Conservation (phyloP, 1,284 basidiomycete species). For the Moesziomyces globuligerus region DNA sequence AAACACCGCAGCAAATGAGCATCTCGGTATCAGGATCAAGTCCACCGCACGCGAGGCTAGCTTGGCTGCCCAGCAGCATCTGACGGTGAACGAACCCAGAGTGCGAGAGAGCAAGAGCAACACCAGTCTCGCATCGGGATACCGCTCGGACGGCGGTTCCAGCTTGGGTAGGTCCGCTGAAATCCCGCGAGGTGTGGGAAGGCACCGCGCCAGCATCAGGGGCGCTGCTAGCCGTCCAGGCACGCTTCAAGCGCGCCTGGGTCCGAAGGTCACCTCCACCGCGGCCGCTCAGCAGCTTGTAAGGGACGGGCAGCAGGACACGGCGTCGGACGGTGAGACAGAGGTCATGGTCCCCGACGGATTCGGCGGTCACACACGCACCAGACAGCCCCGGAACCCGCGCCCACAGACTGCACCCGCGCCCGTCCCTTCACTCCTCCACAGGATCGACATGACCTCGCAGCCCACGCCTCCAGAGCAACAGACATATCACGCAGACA, state of each 20-base stretch:
- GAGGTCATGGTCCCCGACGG: slow-evolving; percentile 53
- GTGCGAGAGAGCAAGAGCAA: slow-evolving; percentile 41
- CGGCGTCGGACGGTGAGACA: slow-evolving; percentile 29
- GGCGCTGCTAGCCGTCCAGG: slow-evolving; percentile 25
- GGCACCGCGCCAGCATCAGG: slow-evolving; percentile 21
- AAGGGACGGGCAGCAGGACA: neutral
- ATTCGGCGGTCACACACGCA: slow-evolving; percentile 50
- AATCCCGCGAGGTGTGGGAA: slow-evolving; percentile 39
- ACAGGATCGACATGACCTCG: slow-evolving; percentile 19
- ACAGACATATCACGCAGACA: neutral
- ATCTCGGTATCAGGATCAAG: neutral
- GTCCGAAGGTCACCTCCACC: slow-evolving; percentile 12
- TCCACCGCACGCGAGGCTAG: neutral
- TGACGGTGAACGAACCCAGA: neutral
- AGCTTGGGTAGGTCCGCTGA: slow-evolving; percentile 50
- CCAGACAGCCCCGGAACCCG: slow-evolving; percentile 20
- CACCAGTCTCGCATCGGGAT: slow-evolving; percentile 27
- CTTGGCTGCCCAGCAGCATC: slow-evolving; percentile 6
- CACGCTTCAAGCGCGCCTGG: slow-evolving; percentile 18
- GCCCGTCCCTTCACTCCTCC: slow-evolving; percentile 13
- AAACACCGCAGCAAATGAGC: no score
- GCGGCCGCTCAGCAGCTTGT: neutral
- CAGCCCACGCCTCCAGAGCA: neutral
- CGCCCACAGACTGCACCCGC: neutral
- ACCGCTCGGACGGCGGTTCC: slow-evolving; percentile 41